A percentile compares a stretch with the other conserved stretches of the same genome.
phyloP scores from a whole-genome alignment of 176 grass and related monocot species.

The Musa troglodytarum region DNA sequence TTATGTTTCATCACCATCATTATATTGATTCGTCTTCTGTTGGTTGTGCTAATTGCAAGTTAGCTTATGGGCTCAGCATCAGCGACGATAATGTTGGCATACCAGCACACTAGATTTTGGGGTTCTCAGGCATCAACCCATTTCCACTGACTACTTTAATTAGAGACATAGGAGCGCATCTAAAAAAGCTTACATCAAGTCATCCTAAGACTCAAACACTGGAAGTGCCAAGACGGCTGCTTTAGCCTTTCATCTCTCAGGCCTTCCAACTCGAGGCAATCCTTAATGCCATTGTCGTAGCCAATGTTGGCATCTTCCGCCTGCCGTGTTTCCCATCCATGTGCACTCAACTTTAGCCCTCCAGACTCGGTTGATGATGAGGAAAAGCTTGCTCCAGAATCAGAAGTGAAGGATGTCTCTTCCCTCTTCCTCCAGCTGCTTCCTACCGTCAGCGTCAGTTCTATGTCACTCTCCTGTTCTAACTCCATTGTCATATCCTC shows the following conservation, averaged over 20 bases:
- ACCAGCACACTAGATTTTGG: not conserved
- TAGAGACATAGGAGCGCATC: not conserved
- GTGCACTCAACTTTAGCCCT: slow-evolving; percentile 15
- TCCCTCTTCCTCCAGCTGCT: slow-evolving; percentile 39
- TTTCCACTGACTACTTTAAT: not conserved
- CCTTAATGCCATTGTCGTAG: slow-evolving; percentile 23
- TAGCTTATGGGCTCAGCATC: not conserved
- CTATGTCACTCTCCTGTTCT: slow-evolving; percentile 44
- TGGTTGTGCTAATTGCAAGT: no score
- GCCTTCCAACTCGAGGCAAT: slow-evolving; percentile 3
- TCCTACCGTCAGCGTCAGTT: slow-evolving; percentile 58
- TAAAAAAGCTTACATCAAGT: slow-evolving; percentile 22
- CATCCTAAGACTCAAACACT: slow-evolving; percentile 41
- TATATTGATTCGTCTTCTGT: no score
- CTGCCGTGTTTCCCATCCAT: slow-evolving; percentile 31
- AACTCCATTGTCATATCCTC: slow-evolving; percentile 25
- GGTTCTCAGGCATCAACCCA: not conserved
- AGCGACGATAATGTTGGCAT: not conserved
- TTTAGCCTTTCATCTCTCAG: slow-evolving; percentile 15
- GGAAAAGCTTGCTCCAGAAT: slow-evolving; percentile 44
- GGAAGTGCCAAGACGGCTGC: slow-evolving; percentile 12
- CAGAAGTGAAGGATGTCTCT: slow-evolving; percentile 22
- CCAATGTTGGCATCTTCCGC: slow-evolving; percentile 4
- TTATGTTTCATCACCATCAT: no score
- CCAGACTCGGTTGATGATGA: slow-evolving; percentile 69